A percentile compares a stretch with the other conserved stretches of the same genome.
Conservation (phyloP, 2,329 filamentous ascomycete species). For the Fusarium piperis region DNA sequence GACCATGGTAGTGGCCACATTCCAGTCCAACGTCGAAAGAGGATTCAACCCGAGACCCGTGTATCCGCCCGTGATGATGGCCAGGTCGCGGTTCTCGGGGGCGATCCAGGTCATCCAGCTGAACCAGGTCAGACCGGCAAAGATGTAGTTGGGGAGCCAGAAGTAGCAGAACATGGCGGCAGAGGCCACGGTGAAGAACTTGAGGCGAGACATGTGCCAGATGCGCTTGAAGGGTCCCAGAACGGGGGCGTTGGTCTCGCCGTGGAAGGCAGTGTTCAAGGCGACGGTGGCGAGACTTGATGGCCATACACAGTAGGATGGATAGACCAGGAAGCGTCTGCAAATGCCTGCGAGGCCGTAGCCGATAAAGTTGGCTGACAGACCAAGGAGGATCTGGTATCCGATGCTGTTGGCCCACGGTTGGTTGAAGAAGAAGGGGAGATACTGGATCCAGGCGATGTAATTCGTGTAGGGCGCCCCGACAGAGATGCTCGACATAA, state of each 20-base stretch:
- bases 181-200: conserved; percentile 58
- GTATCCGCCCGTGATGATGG: conserved; percentile 49
- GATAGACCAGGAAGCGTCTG: conserved; percentile 62
- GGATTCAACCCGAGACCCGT: conserved; percentile 54
- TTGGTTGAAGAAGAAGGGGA: conserved; percentile 62
- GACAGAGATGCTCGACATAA: conserved; percentile 68
- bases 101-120: conserved; percentile 65
- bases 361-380: conserved; percentile 65
- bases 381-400: conserved; percentile 61
- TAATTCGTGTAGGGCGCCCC: conserved; percentile 59
- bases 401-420: conserved; percentile 56
- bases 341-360: conserved; percentile 63
- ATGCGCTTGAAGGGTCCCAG: conserved; percentile 44
- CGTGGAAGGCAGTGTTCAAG: conserved; percentile 60
- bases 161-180: conserved; percentile 62
- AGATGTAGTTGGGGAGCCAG: conserved; percentile 64
- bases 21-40: conserved; percentile 56
- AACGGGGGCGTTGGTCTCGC: conserved; percentile 47
- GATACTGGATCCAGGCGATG: conserved; percentile 60
- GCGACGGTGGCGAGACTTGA: conserved; percentile 60
- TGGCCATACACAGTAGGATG: conserved; percentile 64
- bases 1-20: conserved; percentile 43
- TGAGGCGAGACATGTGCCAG: conserved; percentile 55
- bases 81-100: conserved; percentile 52
- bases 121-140: conserved; percentile 58